Evolutionary conservation across 2,329 filamentous ascomycete genomes (phyloP).

Genomic region (Aspergillus floridensis): DNA sequence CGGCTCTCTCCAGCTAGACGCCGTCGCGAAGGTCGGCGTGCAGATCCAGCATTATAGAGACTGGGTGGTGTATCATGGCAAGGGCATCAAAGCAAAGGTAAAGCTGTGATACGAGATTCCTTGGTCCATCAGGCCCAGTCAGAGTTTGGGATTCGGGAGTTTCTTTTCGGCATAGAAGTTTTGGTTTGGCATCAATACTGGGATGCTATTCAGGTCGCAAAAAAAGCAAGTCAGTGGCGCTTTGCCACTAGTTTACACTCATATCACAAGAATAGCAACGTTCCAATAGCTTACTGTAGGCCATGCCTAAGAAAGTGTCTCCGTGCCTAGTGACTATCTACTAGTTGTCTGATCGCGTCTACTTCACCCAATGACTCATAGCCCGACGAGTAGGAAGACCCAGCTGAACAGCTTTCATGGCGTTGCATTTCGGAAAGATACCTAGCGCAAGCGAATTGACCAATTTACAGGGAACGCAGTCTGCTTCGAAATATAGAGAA

Average conservation of each 20-base stretch:
- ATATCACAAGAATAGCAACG: neutral
- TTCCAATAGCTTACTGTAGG: neutral
- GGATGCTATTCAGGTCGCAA: neutral
- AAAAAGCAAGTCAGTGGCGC: neutral
- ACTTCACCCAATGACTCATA: neutral
- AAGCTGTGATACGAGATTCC: constrained; percentile 21
- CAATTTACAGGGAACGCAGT: constrained; percentile 1
- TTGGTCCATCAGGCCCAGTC: neutral
- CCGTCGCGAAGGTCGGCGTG: constrained; percentile 71
- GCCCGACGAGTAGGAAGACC: neutral
- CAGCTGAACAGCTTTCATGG: neutral
- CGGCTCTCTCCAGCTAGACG: constrained; percentile 74
- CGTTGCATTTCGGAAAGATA: neutral
- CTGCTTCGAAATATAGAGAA: neutral
- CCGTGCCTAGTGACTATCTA: neutral
- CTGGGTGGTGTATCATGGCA: constrained; percentile 66
- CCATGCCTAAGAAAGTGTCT: neutral
- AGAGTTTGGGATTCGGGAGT: neutral
- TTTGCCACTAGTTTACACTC: neutral
- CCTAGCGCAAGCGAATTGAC: neutral
- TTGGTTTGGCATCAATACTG: neutral
- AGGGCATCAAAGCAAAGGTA: constrained; percentile 67
- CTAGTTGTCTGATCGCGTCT: neutral
- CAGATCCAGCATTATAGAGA: constrained; percentile 73
- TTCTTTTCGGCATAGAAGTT: neutral